Base-by-base conservation (phyloP, 768 basidiomycete genomes). In the Xerocomus brunneocitrinus region DNA sequence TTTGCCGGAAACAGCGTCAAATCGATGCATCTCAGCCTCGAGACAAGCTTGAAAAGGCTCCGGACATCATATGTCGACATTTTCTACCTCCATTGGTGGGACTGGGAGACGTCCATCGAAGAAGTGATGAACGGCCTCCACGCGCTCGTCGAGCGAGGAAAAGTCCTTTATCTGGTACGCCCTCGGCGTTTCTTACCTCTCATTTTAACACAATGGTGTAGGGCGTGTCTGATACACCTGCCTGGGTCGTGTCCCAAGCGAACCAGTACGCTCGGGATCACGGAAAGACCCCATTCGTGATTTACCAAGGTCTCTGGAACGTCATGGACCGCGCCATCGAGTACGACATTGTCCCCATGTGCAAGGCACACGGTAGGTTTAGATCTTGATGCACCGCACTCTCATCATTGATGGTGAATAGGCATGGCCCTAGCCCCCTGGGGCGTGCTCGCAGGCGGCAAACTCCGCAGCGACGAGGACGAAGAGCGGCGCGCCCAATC, bases 1-100 rank as follows among this genome's bases (percentile, higher is more conserved):
- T 79, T 74, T 55, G 60, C 60, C 3, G 83, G 83, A 1, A 83
- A 85, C 59, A 71, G 69, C 54, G 53, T 66, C 55, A 81, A 81
- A 57, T 71, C 69, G 5, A 62, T 80, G 61, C 67, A 69, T 28
- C 38, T 78, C 40, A 73, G 74, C 24, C 64, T 80, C 4, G 60
- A 66, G 27, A 69, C 62, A 5, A 57, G 52, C 47, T 51, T 58
- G 51, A 58, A 61, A 46, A 62, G 59, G 34, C 57, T 65, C 22
- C 49, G 63, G 22, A 56, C 62, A 34, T 62, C 59, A 35, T 65
- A 61, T 24, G 53, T 68, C 25, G 54, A 53, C 14, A 60, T 57
- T 30, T 50, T 62, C 19, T 58, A 69, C 30, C 41, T 69, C 32
- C 67, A 69, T 43, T 71, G 65, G 68, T 70, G 66, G 68, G 68